Percentiles rank a stretch among this genome's conserved stretches.
Evolutionary conservation across 1,284 basidiomycete genomes (phyloP).

Genomic region (Pseudozyma pruni): DNA sequence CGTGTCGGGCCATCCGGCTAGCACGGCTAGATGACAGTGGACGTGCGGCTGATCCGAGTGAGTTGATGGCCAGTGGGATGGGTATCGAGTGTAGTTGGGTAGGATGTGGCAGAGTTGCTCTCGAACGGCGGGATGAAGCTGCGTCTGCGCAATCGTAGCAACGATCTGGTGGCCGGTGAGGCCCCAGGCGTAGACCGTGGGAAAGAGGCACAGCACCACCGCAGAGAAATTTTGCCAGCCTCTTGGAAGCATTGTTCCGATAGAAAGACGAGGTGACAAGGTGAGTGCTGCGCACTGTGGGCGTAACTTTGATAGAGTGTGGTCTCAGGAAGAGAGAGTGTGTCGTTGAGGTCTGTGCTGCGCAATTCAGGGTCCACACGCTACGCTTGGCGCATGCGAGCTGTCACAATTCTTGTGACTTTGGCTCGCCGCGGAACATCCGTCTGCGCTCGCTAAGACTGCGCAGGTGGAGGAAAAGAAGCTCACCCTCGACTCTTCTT

Average conservation of each 20-base stretch:
- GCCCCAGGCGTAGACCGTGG: slow-evolving; percentile 60
- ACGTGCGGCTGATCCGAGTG: slow-evolving; percentile 14
- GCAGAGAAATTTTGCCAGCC: neutral
- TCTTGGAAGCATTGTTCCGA: slow-evolving; percentile 7
- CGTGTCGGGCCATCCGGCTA: slow-evolving; percentile 82
- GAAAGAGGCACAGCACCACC: slow-evolving; percentile 10
- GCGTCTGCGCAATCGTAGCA: slow-evolving; percentile 90
- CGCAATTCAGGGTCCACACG: slow-evolving; percentile 26
- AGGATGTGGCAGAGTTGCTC: slow-evolving; percentile 77
- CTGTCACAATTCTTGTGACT: too few relatives aligned
- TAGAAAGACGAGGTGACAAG: neutral
- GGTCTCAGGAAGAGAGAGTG: slow-evolving; percentile 1
- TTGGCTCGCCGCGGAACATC: too few relatives aligned
- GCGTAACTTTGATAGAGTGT: slow-evolving; percentile 7
- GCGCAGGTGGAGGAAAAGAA: too few relatives aligned
- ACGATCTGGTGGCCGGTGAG: slow-evolving; percentile 83
- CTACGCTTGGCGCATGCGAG: slow-evolving; percentile 7
- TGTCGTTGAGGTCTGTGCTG: neutral
- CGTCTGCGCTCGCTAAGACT: too few relatives aligned
- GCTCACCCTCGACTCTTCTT: neutral
- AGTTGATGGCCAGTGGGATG: slow-evolving; percentile 29
- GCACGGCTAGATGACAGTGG: slow-evolving; percentile 70
- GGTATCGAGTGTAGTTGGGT: slow-evolving; percentile 67
- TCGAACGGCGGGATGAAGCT: slow-evolving; percentile 80
- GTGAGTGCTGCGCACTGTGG: slow-evolving; percentile 3